Base-by-base conservation (phyloP, 768 basidiomycete species). In the Suillus luteus region DNA sequence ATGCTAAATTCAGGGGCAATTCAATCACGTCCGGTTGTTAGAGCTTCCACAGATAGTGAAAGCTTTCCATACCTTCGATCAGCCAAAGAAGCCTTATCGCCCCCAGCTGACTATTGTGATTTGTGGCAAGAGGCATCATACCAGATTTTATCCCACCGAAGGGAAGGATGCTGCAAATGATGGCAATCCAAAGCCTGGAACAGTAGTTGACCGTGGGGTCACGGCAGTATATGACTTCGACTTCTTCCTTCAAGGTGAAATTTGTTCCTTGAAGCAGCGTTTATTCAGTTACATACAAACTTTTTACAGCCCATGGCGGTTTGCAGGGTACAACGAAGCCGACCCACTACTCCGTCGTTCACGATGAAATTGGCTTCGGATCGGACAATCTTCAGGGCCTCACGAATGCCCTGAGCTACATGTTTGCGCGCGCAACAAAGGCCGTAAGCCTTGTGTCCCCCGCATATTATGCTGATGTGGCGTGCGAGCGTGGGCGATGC, bases 401-500 rank as follows among this genome's bases (percentile, higher is more conserved):
- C n/a, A 85, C 84, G 41, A 83, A 86, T 70, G 68, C 81, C 61
- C 75, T 86, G 19, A 80, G 79, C 63, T 87, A 83, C 71, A 82
- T 83, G 73, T 87, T 86, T 69, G 79, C 84, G 6, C 81, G 86
- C 11, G 85, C 86, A n/a, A 87, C 86, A 0, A 85, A 80, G 59
- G 76, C 77, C 5, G 76, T 77, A 40, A 77, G 77, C 60, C 55
- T 78, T 60, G 77, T 74, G 14, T 77, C 76, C 15, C 73, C 76
- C n/a, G 76, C 77, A 1, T 77, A 77, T 55, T 77, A 83, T 59
- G 82, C 82, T 12, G 82, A 82, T 64, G 73, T 83, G 6, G 82
- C 82, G 14, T 81, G 85, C 70, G 85, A 86, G 67, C 79, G 84
- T 14, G 84, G 85, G 1, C 70, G 85, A 55, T 84, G 81, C 68